Percentiles rank a stretch among this genome's conserved stretches.
Evolutionary conservation across 1,284 basidiomycete genomes (phyloP).

Genomic region (Vanrija sp.): DNA sequence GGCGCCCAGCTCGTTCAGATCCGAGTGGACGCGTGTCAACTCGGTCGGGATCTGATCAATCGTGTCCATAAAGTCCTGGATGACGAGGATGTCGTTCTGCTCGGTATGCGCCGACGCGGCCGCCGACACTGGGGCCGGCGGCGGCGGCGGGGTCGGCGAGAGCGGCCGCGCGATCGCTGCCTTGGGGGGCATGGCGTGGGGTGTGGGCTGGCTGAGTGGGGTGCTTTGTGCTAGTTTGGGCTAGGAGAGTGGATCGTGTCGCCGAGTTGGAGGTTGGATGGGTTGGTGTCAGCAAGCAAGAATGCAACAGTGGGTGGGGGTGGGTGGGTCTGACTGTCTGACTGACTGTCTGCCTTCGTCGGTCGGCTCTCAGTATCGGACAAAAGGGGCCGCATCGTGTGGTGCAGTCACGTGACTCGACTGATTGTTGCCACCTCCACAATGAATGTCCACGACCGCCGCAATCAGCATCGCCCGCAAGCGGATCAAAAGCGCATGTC

Average conservation of each 20-base stretch:
- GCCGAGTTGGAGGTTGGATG: too few species aligned
- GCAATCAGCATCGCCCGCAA: too few species aligned
- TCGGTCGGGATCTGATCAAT: conserved; percentile 92
- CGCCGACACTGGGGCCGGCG: conserved; percentile 46
- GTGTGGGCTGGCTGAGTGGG: neutral
- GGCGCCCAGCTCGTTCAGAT: conserved; percentile 95
- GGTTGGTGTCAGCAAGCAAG: too few species aligned
- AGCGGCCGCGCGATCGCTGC: conserved; percentile 18
- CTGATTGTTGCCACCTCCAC: too few species aligned
- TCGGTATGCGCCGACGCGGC: conserved; percentile 22
- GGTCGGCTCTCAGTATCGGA: too few species aligned
- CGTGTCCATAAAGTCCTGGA: conserved; percentile 82
- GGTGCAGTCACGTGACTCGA: too few species aligned
- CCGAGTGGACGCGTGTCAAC: conserved; percentile 88
- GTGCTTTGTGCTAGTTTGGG: neutral
- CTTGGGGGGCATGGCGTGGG: conserved; percentile 36
- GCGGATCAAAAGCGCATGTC: too few species aligned
- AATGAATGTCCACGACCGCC: too few species aligned
- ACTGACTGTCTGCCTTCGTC: neutral
- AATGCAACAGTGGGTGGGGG: too few species aligned
- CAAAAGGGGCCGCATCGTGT: too few species aligned
- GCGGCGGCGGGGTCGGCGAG: conserved; percentile 59
- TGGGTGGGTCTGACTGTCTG: neutral
- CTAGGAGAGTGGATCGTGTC: too few species aligned
- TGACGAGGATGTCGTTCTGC: conserved; percentile 45